phyloP scores from a whole-genome alignment of 768 basidiomycete genomes.

The Hygrophoropsis aurantiaca region DNA sequence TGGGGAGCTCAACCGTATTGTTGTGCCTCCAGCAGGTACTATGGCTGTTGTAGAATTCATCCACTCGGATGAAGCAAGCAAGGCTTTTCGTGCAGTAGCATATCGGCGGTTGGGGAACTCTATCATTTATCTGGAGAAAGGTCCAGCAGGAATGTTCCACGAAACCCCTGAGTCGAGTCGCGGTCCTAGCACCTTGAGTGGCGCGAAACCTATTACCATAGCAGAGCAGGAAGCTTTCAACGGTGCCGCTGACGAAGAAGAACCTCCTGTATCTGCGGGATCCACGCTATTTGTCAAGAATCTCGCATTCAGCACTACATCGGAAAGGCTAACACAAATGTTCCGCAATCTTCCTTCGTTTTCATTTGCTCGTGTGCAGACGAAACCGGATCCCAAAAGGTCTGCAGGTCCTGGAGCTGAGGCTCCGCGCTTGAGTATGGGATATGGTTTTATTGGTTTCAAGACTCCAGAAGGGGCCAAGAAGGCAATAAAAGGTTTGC shows the following conservation, averaged over 20 bases:
- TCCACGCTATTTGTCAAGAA: slow-evolving; percentile 95
- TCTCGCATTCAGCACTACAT: slow-evolving; percentile 87
- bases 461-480: slow-evolving; percentile 69
- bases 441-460: slow-evolving; percentile 96
- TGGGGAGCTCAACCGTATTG: slow-evolving; percentile 65
- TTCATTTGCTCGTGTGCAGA: slow-evolving; percentile 86
- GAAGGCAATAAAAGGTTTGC: slow-evolving; percentile 72
- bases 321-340: slow-evolving; percentile 64
- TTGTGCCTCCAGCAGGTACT: slow-evolving; percentile 91
- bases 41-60: slow-evolving; percentile 89
- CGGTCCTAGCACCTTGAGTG: slow-evolving; percentile 12
- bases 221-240: slow-evolving; percentile 39
- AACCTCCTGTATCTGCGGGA: slow-evolving; percentile 55
- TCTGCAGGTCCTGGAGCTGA: slow-evolving; percentile 32
- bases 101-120: slow-evolving; percentile 89
- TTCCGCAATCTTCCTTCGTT: slow-evolving; percentile 79
- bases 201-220: slow-evolving; percentile 38
- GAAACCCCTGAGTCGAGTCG: slow-evolving; percentile 14
- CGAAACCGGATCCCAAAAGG: slow-evolving; percentile 82
- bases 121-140: slow-evolving; percentile 91
- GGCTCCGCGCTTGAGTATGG: slow-evolving; percentile 78
- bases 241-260: slow-evolving; percentile 36
- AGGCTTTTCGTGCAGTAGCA: slow-evolving; percentile 78
- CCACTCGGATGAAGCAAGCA: slow-evolving; percentile 65
- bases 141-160: slow-evolving; percentile 80